Conservation (phyloP, 495 filamentous ascomycete species). For the Aspergillus sparsus region DNA sequence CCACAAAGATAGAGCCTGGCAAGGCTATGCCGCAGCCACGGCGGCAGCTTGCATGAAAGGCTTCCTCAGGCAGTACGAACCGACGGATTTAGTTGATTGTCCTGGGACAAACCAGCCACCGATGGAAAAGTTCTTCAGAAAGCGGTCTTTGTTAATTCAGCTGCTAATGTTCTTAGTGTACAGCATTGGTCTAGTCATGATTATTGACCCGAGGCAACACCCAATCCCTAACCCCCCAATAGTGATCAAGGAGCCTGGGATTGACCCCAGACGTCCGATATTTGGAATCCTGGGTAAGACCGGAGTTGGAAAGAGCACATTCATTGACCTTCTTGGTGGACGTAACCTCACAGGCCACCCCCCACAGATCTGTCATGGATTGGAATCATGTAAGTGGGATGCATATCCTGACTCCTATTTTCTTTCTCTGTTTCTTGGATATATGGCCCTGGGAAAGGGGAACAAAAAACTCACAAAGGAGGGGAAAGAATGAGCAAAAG, state of each 20-base stretch:
- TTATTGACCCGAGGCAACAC: neutral
- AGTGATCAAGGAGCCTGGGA: neutral
- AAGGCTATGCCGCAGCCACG: neutral
- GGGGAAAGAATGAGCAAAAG: too few relatives aligned
- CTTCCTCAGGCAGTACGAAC: neutral
- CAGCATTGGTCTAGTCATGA: too few relatives aligned
- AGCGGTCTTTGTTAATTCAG: too few relatives aligned
- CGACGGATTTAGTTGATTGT: too few relatives aligned
- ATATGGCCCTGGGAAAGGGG: too few relatives aligned
- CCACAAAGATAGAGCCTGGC: constrained; percentile 4
- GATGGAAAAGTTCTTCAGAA: too few relatives aligned
- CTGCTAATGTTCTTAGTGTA: too few relatives aligned
- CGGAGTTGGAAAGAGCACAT: neutral
- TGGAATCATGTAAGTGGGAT: neutral
- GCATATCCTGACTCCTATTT: too few relatives aligned
- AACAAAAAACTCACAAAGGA: too few relatives aligned
- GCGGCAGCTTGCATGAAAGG: constrained; percentile 12
- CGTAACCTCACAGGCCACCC: neutral
- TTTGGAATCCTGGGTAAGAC: neutral
- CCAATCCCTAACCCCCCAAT: neutral
- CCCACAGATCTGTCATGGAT: neutral
- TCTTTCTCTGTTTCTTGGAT: too few relatives aligned
- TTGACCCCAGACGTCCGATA: neutral
- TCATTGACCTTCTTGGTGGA: neutral
- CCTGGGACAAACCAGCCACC: too few relatives aligned